Evolutionary conservation across 306 rosid genomes (phyloP), one percentile per base, ranked within the genome.

Genomic region (Dalbergia oliveri): DNA sequence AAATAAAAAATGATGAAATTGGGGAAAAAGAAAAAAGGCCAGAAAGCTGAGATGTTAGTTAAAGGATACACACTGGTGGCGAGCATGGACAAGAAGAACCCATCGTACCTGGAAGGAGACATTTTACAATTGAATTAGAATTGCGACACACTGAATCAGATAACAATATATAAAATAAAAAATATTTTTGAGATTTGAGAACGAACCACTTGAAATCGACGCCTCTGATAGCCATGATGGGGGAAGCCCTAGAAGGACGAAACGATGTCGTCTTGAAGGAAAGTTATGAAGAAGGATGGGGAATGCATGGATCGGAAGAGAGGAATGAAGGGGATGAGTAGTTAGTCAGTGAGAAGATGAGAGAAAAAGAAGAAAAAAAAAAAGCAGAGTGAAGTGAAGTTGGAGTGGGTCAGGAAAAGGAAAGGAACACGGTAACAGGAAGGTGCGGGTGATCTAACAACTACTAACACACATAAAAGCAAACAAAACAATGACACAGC

Each of bases 61-160:
- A 83, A 89, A 91, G 97, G 98, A 94, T 94, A 94, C 98, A 92
- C 91, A 41, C 99, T 96, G 19, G 98, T 93, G 72, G 99, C 99
- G 80, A 96, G 97, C 98, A 96, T 96, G 73, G 97, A 91, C 91
- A 96, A 81, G 93, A 96, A 96, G 79, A 93, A 96, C 5, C 97
- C 99, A 81, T 96, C 99, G 47, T 90, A 96, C 98, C 98, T 94
- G 88, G 57, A 82, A 74, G 62, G 65, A 74, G 63, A 21, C 41
- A 76, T 86, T 59, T 26, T 26, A 26, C 6, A 9, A 37, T 44
- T 63, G 13, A 19, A 73, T 66, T 15, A 66, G 58, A 80, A 75
- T 18, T 43, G 16, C 41, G 37, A 65, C 21, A 54, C 12, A 16
- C 11, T 43, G 12, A 43, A 43, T 43, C 56, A 14, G 16, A 49